Conservation (phyloP, 2,329 filamentous ascomycete species). For the Exophiala bonariae region DNA sequence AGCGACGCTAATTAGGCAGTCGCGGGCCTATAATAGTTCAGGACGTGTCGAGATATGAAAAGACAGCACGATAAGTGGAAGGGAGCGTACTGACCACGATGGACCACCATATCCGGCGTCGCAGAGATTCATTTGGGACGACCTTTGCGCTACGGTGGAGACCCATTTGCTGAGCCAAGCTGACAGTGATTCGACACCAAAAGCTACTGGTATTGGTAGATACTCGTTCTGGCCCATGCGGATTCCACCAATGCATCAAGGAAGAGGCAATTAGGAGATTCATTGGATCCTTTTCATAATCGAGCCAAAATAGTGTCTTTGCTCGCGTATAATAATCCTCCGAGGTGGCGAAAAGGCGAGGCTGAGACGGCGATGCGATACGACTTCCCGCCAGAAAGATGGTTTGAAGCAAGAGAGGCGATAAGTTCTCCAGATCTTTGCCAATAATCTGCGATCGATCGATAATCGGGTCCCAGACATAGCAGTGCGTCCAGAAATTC, state of each 20-base stretch:
- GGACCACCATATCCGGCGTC: constrained; percentile 46
- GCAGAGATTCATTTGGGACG: constrained; percentile 35
- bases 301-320: constrained; percentile 35
- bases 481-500: constrained; percentile 42
- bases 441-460: constrained; percentile 27
- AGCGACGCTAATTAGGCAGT: constrained; percentile 43
- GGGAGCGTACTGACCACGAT: constrained; percentile 35
- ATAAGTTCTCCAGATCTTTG: constrained; percentile 6
- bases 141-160: constrained; percentile 40
- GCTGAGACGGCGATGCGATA: constrained; percentile 33
- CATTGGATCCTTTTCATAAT: constrained; percentile 34
- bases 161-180: constrained; percentile 45
- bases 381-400: constrained; percentile 45
- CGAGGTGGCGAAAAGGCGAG: constrained; percentile 31
- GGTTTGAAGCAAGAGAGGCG: constrained; percentile 37
- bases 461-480: constrained; percentile 44
- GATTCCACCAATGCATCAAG: constrained; percentile 38
- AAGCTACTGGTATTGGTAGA: constrained; percentile 46
- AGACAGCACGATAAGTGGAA: neutral
- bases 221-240: constrained; percentile 35
- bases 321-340: constrained; percentile 36
- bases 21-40: constrained; percentile 31
- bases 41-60: too few relatives aligned
- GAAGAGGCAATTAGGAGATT: constrained; percentile 33
- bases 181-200: constrained; percentile 44